phyloP scores from a whole-genome alignment of 768 basidiomycete species.

The Candolleomyces aberdarensis region DNA sequence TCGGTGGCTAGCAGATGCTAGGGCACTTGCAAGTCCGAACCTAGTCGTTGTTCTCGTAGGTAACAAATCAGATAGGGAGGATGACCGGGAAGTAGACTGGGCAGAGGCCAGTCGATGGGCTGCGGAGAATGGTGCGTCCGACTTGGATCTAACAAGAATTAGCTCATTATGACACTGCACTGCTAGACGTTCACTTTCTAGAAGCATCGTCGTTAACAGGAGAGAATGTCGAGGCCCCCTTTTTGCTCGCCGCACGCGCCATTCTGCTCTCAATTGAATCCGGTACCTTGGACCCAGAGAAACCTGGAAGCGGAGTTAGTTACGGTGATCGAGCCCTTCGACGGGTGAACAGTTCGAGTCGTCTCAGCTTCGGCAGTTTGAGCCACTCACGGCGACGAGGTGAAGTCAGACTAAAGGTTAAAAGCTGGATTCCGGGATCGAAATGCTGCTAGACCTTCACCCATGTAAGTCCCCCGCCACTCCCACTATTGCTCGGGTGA shows the following conservation, averaged over 20 bases:
- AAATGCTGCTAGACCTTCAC: conserved; percentile 49
- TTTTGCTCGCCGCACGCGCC: conserved; percentile 80
- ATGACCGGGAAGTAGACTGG: conserved; percentile 94
- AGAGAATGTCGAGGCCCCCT: conserved; percentile 93
- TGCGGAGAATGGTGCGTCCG: conserved; percentile 78
- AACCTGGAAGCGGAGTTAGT: conserved; percentile 91
- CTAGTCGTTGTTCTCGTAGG: conserved; percentile 89
- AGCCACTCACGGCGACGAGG: conserved; percentile 63
- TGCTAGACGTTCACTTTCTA: conserved; percentile 83
- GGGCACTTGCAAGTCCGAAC: conserved; percentile 89
- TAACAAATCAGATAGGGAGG: conserved; percentile 93
- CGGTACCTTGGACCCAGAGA: conserved; percentile 88
- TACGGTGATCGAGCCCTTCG: conserved; percentile 94
- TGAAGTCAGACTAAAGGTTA: conserved; percentile 57
- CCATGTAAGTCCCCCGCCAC: not conserved
- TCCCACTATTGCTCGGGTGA: not conserved
- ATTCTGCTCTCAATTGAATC: conserved; percentile 91
- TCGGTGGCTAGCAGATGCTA: conserved; percentile 90
- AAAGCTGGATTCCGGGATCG: conserved; percentile 59
- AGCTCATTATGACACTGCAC: not conserved
- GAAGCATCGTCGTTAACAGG: conserved; percentile 91
- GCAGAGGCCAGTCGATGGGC: conserved; percentile 95
- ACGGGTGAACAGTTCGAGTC: conserved; percentile 87
- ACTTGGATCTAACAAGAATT: conserved; percentile 1
- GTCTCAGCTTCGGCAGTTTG: conserved; percentile 81